A percentile compares a stretch with the other conserved stretches of the same genome.
Conservation (phyloP, 2,329 filamentous ascomycete species). For the Sarocladiaceae sp. region DNA sequence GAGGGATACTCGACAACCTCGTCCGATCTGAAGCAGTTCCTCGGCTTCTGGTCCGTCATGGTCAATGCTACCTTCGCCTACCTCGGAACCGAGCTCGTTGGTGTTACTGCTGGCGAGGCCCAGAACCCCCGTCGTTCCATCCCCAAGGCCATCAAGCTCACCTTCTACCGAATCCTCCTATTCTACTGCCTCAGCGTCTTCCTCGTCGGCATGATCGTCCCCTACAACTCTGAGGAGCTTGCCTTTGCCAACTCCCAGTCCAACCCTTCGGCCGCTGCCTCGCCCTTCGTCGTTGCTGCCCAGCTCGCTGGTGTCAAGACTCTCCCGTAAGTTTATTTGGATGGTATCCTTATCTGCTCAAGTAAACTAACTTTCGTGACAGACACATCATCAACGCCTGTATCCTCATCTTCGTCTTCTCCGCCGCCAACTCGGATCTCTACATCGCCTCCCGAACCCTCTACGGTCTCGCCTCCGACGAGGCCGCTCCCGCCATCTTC, state of each 20-base stretch:
- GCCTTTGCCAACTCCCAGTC: conserved; percentile 56
- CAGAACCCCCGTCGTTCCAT: conserved; percentile 52
- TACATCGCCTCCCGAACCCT: conserved; percentile 72
- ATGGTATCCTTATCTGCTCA: too few relatives aligned
- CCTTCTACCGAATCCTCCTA: conserved; percentile 56
- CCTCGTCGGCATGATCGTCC: conserved; percentile 69
- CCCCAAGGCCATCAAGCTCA: conserved; percentile 52
- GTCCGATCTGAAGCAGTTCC: conserved; percentile 56
- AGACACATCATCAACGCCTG: conserved; percentile 69
- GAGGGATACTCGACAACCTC: conserved; percentile 61
- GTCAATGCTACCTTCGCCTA: conserved; percentile 69
- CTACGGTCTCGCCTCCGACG: conserved; percentile 66
- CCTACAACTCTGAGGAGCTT: conserved; percentile 59
- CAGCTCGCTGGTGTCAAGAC: conserved; percentile 55
- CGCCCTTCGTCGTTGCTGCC: conserved; percentile 67
- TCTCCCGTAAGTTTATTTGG: conserved; percentile 3
- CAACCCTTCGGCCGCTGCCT: conserved; percentile 65
- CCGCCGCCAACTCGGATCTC: conserved; percentile 67
- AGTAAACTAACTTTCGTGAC: too few relatives aligned
- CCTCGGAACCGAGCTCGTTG: conserved; percentile 58
- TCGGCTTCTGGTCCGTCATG: conserved; percentile 65
- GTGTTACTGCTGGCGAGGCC: conserved; percentile 42
- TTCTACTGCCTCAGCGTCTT: conserved; percentile 64
- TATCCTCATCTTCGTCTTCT: conserved; percentile 66
- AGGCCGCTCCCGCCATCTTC: conserved; percentile 64